A percentile compares a stretch with the other conserved stretches of the same genome.
phyloP scores from a whole-genome alignment of 495 filamentous ascomycete species.

The Physcia stellaris region DNA sequence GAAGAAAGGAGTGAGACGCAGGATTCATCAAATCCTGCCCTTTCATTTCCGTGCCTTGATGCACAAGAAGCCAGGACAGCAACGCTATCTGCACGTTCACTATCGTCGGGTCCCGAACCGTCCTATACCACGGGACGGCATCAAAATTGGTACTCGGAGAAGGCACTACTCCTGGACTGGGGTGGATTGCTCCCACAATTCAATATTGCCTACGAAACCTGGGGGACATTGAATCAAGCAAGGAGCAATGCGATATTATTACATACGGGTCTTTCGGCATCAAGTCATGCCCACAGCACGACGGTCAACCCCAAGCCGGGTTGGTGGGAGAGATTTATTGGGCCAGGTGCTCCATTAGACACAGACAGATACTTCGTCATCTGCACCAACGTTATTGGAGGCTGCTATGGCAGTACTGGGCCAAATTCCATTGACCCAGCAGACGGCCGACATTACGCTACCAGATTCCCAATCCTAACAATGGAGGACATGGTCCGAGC shows the following conservation, averaged over 20 bases:
- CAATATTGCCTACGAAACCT: conserved; percentile 84
- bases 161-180: conserved; percentile 81
- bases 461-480: conserved; percentile 90
- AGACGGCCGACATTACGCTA: conserved; percentile 79
- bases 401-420: conserved; percentile 93
- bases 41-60: conserved; percentile 93
- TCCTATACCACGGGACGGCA: conserved; percentile 84
- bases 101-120: conserved; percentile 73
- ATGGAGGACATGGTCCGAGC: conserved; percentile 96
- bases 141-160: conserved; percentile 53
- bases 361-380: conserved; percentile 87
- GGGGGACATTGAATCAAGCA: conserved; percentile 70
- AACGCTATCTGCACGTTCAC: conserved; percentile 56
- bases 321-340: conserved; percentile 99
- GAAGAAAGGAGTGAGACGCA: no score
- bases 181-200: conserved; percentile 79
- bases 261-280: conserved; percentile 88
- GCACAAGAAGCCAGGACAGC: conserved; percentile 74
- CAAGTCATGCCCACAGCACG: conserved; percentile 90
- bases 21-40: conserved; percentile 72
- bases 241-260: conserved; percentile 84
- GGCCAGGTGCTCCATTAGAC: conserved; percentile 71
- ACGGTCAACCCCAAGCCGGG: conserved; percentile 70
- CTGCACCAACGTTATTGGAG: conserved; percentile 92
- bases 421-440: conserved; percentile 80